Evolutionary conservation across 1,284 basidiomycete species (phyloP).

Genomic region (Malassezia obtusa): DNA sequence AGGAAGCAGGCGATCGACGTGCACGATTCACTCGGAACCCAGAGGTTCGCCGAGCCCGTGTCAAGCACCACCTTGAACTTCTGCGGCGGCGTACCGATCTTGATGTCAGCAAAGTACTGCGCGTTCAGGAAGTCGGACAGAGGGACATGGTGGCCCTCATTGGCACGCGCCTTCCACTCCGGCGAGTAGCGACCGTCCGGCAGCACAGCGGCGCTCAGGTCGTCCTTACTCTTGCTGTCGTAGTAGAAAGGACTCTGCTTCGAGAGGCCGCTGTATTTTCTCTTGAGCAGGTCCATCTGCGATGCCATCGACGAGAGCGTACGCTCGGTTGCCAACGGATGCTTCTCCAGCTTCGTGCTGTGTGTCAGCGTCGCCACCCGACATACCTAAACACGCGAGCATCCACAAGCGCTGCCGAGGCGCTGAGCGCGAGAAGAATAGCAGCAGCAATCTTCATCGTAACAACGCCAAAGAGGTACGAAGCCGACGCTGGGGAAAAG

Average conservation of each 20-base stretch:
- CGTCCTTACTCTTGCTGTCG: constrained; percentile 53
- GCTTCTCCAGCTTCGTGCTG: constrained; percentile 53
- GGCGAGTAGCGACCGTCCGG: constrained; percentile 25
- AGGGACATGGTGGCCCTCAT: constrained; percentile 78
- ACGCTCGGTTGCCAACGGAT: constrained; percentile 60
- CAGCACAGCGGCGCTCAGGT: constrained; percentile 51
- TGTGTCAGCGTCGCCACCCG: not conserved
- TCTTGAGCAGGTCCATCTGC: constrained; percentile 51
- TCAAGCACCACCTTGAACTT: constrained; percentile 66
- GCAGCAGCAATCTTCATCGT: constrained; percentile 3
- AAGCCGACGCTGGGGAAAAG: not conserved
- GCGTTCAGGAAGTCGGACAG: constrained; percentile 95
- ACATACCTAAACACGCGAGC: constrained; percentile 7
- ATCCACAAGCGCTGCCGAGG: not conserved
- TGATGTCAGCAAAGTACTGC: constrained; percentile 87
- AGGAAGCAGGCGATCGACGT: constrained; percentile 97
- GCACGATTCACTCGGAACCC: constrained; percentile 81
- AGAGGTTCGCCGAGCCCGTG: constrained; percentile 82
- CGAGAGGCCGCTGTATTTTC: constrained; percentile 36
- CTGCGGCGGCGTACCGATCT: constrained; percentile 70
- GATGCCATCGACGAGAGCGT: constrained; percentile 60
- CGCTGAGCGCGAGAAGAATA: not conserved
- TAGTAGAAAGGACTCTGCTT: constrained; percentile 39
- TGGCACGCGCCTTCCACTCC: constrained; percentile 48
- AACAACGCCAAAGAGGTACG: not conserved